Percentiles rank a stretch among this genome's conserved stretches.
Conservation (phyloP, 148 eudicot genomes). For the Drosera capensis region DNA sequence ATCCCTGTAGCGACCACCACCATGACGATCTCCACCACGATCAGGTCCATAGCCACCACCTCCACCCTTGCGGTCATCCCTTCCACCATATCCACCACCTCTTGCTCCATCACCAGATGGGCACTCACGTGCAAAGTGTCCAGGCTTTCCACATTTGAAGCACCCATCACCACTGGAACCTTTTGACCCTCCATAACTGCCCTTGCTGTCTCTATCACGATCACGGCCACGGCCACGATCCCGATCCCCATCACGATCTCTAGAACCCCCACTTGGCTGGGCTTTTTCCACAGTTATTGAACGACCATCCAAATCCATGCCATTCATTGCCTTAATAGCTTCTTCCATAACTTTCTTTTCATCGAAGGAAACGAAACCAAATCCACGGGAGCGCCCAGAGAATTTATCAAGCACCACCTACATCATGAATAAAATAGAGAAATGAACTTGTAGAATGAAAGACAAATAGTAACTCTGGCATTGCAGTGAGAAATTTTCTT, state of each 20-base stretch:
- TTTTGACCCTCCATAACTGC: conserved; percentile 54
- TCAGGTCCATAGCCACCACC: conserved; percentile 64
- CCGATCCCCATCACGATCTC: conserved; percentile 55
- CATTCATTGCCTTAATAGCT: conserved; percentile 88
- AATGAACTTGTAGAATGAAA: not conserved
- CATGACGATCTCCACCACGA: conserved; percentile 54
- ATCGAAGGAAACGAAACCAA: conserved; percentile 91
- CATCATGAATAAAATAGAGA: not conserved
- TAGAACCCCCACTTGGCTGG: conserved; percentile 50
- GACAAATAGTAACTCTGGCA: not conserved
- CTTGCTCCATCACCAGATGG: conserved; percentile 75
- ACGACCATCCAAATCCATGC: conserved; percentile 84
- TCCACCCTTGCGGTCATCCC: conserved; percentile 45
- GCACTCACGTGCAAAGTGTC: conserved; percentile 59
- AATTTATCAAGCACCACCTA: conserved; percentile 79
- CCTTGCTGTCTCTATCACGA: too few relatives aligned
- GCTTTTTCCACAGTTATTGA: conserved; percentile 89
- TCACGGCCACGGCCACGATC: conserved; percentile 22
- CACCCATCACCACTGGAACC: conserved; percentile 57
- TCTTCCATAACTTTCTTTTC: conserved; percentile 87
- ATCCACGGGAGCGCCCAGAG: conserved; percentile 93
- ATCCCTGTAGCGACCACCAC: conserved; percentile 59
- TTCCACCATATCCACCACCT: conserved; percentile 64
- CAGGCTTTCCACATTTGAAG: conserved; percentile 37
- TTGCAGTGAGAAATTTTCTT: too few relatives aligned